Evolutionary conservation across 306 rosid species (phyloP).

Genomic region (Quercus robur): DNA sequence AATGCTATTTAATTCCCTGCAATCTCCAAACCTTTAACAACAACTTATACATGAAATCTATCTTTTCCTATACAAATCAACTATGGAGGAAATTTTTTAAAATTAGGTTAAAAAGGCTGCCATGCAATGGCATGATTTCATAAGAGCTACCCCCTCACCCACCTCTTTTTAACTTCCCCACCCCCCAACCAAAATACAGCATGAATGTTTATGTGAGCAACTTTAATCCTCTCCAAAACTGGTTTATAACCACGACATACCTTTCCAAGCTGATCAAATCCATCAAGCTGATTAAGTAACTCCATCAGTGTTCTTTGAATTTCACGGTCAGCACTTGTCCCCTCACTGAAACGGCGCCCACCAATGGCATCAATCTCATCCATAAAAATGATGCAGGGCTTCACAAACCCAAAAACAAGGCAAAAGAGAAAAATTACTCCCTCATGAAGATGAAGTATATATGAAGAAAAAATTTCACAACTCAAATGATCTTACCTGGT

Average conservation of each 20-base stretch:
- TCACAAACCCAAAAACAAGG: constrained; percentile 19
- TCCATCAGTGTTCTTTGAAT: constrained; percentile 97
- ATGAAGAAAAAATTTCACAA: background rate
- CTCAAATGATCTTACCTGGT: constrained; percentile 58
- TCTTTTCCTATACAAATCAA: too few species aligned
- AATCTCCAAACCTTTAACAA: too few species aligned
- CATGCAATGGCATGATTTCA: too few species aligned
- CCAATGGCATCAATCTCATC: constrained; percentile 99
- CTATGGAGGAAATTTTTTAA: too few species aligned
- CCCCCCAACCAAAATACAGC: background rate
- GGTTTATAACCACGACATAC: constrained; percentile 32
- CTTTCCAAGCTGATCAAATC: constrained; percentile 97
- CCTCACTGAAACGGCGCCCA: constrained; percentile 96
- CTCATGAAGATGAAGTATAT: background rate
- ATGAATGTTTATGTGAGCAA: background rate
- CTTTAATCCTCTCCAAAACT: background rate
- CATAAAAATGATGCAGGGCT: constrained; percentile 99
- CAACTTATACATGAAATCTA: too few species aligned
- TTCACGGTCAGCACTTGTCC: constrained; percentile 98
- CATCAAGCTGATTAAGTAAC: constrained; percentile 94
- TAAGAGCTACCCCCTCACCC: too few species aligned
- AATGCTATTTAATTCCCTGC: too few species aligned
- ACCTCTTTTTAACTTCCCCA: too few species aligned
- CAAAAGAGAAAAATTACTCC: constrained; percentile 16
- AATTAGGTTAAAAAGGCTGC: too few species aligned